Evolutionary conservation across 1,139 yeast species (phyloP).

Genomic region (Scheffersomyces illinoinensis): DNA sequence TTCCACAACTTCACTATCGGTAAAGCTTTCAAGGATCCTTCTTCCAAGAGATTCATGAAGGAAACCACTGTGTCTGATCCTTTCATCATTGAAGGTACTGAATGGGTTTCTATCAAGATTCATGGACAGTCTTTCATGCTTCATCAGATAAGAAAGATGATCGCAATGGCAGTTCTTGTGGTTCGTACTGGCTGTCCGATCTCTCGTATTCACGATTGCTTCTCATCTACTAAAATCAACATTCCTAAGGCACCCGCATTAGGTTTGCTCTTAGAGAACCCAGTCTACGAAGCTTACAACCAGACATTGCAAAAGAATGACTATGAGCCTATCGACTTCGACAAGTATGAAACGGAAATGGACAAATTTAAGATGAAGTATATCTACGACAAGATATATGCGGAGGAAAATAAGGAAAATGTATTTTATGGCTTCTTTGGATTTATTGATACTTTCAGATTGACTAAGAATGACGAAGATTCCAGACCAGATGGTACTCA

Average conservation of each 20-base stretch:
- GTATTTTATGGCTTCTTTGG: constrained; percentile 87
- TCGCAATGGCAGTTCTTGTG: constrained; percentile 88
- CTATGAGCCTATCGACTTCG: constrained; percentile 74
- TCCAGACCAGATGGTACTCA: constrained; percentile 35
- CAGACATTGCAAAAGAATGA: constrained; percentile 71
- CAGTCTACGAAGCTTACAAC: constrained; percentile 88
- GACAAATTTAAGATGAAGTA: constrained; percentile 82
- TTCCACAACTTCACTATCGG: constrained; percentile 96
- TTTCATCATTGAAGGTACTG: constrained; percentile 87
- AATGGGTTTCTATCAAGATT: constrained; percentile 93
- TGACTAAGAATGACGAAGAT: constrained; percentile 22
- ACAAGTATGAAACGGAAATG: constrained; percentile 68
- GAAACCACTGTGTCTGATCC: constrained; percentile 83
- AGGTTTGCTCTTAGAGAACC: constrained; percentile 86
- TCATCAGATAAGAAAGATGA: constrained; percentile 97
- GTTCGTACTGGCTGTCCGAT: constrained; percentile 85
- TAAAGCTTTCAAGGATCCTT: constrained; percentile 81
- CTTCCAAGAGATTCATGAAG: constrained; percentile 82
- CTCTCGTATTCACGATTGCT: constrained; percentile 75
- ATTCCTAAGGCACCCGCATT: constrained; percentile 98
- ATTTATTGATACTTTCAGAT: constrained; percentile 75
- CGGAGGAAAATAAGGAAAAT: constrained; percentile 84
- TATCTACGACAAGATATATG: constrained; percentile 89
- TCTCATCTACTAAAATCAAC: constrained; percentile 70
- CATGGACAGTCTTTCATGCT: constrained; percentile 99